Conservation (phyloP, 2,329 filamentous ascomycete species). For the Corinectria fuckeliana region DNA sequence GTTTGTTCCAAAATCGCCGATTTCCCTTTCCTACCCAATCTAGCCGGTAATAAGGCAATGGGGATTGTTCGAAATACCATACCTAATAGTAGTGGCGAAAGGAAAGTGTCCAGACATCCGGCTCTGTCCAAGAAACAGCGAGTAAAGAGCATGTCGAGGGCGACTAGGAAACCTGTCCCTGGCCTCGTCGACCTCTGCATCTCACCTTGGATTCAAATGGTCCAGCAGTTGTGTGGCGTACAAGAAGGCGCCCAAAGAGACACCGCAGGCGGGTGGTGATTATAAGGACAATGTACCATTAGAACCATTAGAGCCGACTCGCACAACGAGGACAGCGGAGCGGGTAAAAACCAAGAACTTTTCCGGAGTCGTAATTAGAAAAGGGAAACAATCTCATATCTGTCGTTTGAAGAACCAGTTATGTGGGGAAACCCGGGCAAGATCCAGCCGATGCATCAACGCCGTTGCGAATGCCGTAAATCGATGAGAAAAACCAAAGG, state of each 20-base stretch:
- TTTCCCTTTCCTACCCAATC: not conserved
- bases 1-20: not conserved
- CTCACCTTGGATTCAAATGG: not conserved
- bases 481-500: slow-evolving; percentile 13
- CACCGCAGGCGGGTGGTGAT: not conserved
- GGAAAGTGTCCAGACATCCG: slow-evolving; percentile 3
- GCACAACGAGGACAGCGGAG: not conserved
- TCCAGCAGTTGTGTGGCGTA: not conserved
- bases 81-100: slow-evolving; percentile 1
- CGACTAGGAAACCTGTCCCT: not conserved
- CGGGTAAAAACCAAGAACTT: slow-evolving; percentile 13
- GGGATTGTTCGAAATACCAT: not conserved
- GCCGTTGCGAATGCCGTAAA: slow-evolving; percentile 30
- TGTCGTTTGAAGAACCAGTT: slow-evolving; percentile 19
- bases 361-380: slow-evolving; percentile 8
- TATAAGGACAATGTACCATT: slow-evolving; percentile 3
- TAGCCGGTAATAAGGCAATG: not conserved
- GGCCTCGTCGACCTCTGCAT: not conserved
- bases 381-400: slow-evolving; percentile 22
- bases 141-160: not conserved
- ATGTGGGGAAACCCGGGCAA: slow-evolving; percentile 9
- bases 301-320: slow-evolving; percentile 6
- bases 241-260: not conserved
- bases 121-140: slow-evolving; percentile 3
- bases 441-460: slow-evolving; percentile 22